Conservation (phyloP, 345 rosid genomes). For the Boechera divaricarpa region DNA sequence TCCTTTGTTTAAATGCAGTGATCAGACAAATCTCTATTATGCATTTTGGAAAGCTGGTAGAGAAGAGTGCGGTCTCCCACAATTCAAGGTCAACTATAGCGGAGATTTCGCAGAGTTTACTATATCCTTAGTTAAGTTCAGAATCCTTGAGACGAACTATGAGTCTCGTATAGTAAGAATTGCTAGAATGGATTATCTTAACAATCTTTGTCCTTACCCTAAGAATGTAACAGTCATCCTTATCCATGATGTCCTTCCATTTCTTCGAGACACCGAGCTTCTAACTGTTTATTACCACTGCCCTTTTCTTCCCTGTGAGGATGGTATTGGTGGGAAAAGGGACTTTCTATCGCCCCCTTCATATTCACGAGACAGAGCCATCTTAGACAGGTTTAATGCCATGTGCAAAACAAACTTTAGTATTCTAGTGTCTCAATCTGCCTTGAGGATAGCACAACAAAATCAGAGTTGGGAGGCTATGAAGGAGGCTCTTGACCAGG, state of each 20-base stretch:
- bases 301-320: background rate
- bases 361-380: no score
- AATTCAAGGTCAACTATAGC: slow-evolving; percentile 40
- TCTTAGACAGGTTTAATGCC: no score
- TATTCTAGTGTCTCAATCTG: slow-evolving; percentile 27
- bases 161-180: background rate
- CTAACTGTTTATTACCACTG: slow-evolving; percentile 47
- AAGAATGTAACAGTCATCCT: slow-evolving; percentile 22
- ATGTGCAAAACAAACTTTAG: slow-evolving; percentile 17
- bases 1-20: background rate
- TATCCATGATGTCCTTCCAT: background rate
- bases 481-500: slow-evolving; percentile 32
- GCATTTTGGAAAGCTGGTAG: slow-evolving; percentile 45
- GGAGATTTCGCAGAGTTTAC: slow-evolving; percentile 16
- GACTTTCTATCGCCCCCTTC: background rate
- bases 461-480: background rate
- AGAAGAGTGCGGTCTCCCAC: slow-evolving; percentile 48
- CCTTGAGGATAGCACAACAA: background rate
- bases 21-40: background rate
- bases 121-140: slow-evolving; percentile 31
- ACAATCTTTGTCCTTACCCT: slow-evolving; percentile 38
- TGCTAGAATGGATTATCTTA: slow-evolving; percentile 43
- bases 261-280: background rate
- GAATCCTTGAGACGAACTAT: slow-evolving; percentile 34
- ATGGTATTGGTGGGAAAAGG: background rate